Percentiles rank a stretch among this genome's conserved stretches.
These are phyloP conservation scores for Diplosphaera chodatii DNA, from an alignment of 139 green algal species.

Conservation along the genomic window DNA sequence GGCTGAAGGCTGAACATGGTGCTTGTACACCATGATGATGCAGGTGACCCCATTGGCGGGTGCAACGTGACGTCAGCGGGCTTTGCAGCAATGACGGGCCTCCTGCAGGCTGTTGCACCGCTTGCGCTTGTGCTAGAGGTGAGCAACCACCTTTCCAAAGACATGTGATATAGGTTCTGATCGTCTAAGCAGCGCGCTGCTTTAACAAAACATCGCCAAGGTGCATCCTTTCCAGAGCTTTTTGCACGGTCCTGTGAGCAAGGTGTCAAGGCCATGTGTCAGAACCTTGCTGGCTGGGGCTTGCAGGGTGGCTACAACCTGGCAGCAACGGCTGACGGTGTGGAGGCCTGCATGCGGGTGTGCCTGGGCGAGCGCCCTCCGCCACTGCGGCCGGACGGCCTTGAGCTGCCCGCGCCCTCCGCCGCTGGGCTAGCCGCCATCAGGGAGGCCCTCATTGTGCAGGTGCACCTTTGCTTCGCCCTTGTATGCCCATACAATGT, in stretches of 20 bases:
- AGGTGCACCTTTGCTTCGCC: no score
- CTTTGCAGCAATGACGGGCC: constrained; percentile 57
- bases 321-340: constrained; percentile 42
- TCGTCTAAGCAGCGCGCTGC: no score
- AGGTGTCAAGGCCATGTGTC: no score
- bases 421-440: constrained; percentile 13
- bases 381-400: constrained; percentile 1
- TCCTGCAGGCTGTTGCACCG: constrained; percentile 52
- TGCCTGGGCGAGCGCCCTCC: constrained; percentile 50
- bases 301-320: constrained; percentile 75
- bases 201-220: no score
- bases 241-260: no score
- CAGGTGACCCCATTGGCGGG: constrained; percentile 10
- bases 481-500: no score
- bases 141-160: no score
- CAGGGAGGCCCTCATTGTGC: constrained; percentile 7
- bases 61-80: constrained; percentile 54
- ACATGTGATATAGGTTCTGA: no score
- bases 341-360: constrained; percentile 60
- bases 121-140: constrained; percentile 57
- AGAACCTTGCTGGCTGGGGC: no score
- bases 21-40: no score
- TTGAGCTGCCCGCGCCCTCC: constrained; percentile 1
- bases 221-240: no score
- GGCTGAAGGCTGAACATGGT: no score